phyloP scores from a whole-genome alignment of 306 rosid genomes.

The Prunus padus region DNA sequence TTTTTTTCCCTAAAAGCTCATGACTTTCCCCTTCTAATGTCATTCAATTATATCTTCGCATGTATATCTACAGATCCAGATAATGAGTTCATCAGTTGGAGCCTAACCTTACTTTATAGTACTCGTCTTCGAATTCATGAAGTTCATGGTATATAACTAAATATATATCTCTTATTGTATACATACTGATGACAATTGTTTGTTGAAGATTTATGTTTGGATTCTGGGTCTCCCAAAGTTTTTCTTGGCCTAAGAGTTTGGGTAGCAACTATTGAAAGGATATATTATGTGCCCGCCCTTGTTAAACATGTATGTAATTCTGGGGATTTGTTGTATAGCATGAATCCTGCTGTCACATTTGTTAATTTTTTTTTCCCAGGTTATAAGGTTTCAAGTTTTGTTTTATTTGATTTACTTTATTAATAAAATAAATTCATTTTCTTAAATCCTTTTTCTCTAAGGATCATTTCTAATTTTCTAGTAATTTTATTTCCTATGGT shows the following conservation, averaged over 20 bases:
- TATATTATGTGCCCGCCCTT: neutral
- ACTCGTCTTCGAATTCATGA: neutral
- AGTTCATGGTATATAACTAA: constrained; percentile 8
- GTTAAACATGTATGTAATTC: constrained; percentile 1
- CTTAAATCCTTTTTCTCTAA: neutral
- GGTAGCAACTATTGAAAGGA: constrained; percentile 6
- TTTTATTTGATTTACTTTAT: neutral
- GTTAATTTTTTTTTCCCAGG: neutral
- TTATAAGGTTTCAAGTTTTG: neutral
- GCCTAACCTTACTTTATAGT: neutral
- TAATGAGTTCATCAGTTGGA: constrained; percentile 29
- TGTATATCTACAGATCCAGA: constrained; percentile 40
- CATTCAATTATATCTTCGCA: neutral
- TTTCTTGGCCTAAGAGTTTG: constrained; percentile 20
- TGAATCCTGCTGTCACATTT: neutral
- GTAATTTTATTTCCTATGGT: too few relatives aligned
- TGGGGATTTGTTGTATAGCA: constrained; percentile 1
- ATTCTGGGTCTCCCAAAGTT: constrained; percentile 4
- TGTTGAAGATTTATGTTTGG: neutral
- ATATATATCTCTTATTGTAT: neutral
- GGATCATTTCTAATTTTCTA: neutral
- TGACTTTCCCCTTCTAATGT: neutral
- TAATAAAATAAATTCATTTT: neutral
- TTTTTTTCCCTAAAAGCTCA: neutral
- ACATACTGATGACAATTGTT: constrained; percentile 12